Base-by-base conservation (phyloP, 805 yeast species). In the Priceomyces haplophilus region DNA sequence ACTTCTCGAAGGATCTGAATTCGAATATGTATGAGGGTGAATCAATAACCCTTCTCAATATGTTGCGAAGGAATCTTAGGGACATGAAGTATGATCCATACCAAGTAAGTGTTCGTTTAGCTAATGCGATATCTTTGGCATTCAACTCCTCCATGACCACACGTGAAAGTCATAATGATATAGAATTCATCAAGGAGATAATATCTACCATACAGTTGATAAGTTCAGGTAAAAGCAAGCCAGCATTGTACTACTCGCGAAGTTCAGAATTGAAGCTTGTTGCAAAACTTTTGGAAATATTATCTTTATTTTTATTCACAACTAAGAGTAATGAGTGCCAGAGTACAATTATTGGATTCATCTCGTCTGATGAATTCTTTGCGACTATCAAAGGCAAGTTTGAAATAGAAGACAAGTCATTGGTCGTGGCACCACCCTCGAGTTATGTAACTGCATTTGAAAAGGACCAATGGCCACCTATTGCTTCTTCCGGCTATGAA, bases 101-200 rank as follows among this genome's bases (percentile, higher is more conserved):
- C 40, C 68, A 77, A 13, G 81, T 82, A n/a, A 76, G 83, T 18
- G 75, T 83, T 17, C 82, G 82, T 47, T 61, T 88, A 18, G 71
- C 86, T 16, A 89, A 85, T 57, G 80, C 95, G 0, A 72, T 89
- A 20, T 76, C 93, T 0, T 65, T 78, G 38, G 89, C 95, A 0
- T 78, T 82, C 53, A 86, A 85, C 56, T 77, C 88, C 0, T 86
- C 96, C 95, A 78, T 84, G 0, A 73, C 82, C 1, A 78, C 80
- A 0, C 74, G 78, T 40, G 76, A 78, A 34, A 69, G 69, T 40
- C 76, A 72, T 4, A 58, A 69, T 5, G 88, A 83, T 52, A 54
- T 53, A 17, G 58, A 58, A n/a, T 78, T 78, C 40, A 64, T 77
- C 11, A 62, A 65, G 8, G 72, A 66, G 30, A 56, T 80, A 54